Conservation (phyloP, 1,284 basidiomycete species). For the Pseudozyma sp. region DNA sequence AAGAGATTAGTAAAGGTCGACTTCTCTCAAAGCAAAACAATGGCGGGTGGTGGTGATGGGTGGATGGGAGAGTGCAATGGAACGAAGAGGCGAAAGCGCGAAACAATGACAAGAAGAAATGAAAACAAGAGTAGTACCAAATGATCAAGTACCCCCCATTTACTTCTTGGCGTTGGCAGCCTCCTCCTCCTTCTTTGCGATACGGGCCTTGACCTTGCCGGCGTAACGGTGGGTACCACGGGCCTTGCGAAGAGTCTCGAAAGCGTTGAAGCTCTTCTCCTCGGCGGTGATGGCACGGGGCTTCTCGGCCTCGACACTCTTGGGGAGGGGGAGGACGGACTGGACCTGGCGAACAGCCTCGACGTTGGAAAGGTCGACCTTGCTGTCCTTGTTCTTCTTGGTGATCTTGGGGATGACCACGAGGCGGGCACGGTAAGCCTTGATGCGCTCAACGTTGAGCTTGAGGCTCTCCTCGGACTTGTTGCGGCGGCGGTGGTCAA, state of each 20-base stretch:
- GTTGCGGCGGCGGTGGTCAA: conserved; percentile 97
- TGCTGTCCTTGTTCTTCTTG: conserved; percentile 91
- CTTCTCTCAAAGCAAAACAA: background rate
- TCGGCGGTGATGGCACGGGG: conserved; percentile 94
- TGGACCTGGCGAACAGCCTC: conserved; percentile 77
- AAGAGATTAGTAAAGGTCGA: conserved; percentile 3
- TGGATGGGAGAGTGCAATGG: conserved; percentile 6
- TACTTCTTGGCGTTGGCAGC: conserved; percentile 93
- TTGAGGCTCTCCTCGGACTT: conserved; percentile 96
- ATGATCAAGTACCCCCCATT: conserved; percentile 53
- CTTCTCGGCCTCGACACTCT: conserved; percentile 78
- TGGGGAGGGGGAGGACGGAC: conserved; percentile 73
- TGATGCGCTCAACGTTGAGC: conserved; percentile 93
- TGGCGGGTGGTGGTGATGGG: background rate
- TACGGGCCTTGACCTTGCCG: conserved; percentile 82
- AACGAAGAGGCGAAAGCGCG: conserved; percentile 12
- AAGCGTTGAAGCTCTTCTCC: conserved; percentile 86
- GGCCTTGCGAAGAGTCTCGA: conserved; percentile 86
- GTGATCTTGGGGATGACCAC: conserved; percentile 83
- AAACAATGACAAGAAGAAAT: conserved; percentile 11
- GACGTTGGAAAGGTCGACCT: conserved; percentile 81
- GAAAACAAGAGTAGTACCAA: background rate
- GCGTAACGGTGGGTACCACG: conserved; percentile 87
- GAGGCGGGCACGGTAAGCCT: conserved; percentile 85
- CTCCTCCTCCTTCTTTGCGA: conserved; percentile 82